Conservation (phyloP, 768 basidiomycete species). For the Leccinum sublutescens region DNA sequence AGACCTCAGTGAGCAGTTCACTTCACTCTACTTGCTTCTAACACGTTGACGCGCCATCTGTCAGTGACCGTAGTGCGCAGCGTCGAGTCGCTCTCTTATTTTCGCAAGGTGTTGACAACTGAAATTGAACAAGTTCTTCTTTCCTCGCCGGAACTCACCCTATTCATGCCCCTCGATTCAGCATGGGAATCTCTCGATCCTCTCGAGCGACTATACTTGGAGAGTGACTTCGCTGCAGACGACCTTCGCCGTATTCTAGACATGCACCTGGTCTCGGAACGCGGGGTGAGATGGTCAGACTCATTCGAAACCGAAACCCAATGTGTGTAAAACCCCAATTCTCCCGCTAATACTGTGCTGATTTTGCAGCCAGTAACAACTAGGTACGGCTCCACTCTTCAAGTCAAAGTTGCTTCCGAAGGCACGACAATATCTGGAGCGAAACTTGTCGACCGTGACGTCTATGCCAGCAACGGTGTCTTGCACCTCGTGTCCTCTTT, state of each 20-base stretch:
- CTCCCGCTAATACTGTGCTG: slow-evolving; percentile 7
- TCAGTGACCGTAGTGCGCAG: slow-evolving; percentile 60
- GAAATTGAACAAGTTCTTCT: slow-evolving; percentile 59
- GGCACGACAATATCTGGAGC: slow-evolving; percentile 58
- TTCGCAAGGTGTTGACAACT: slow-evolving; percentile 66
- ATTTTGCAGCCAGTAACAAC: slow-evolving; percentile 57
- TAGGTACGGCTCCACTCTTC: slow-evolving; percentile 63
- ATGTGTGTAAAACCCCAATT: slow-evolving; percentile 41
- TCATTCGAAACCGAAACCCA: slow-evolving; percentile 52
- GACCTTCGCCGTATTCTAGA: slow-evolving; percentile 78
- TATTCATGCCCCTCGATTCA: slow-evolving; percentile 84
- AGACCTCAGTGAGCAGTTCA: slow-evolving; percentile 58
- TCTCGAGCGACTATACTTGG: slow-evolving; percentile 83
- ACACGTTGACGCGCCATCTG: not conserved
- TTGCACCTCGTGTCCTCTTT: slow-evolving; percentile 85
- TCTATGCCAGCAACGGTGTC: slow-evolving; percentile 94
- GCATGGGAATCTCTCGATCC: slow-evolving; percentile 80
- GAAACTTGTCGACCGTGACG: slow-evolving; percentile 68
- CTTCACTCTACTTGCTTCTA: not conserved
- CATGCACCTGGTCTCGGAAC: slow-evolving; percentile 66
- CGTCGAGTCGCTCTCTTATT: slow-evolving; percentile 66
- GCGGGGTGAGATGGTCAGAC: slow-evolving; percentile 65
- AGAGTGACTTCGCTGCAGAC: slow-evolving; percentile 80
- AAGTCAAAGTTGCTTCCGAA: slow-evolving; percentile 53
- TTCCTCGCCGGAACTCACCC: slow-evolving; percentile 67